phyloP scores from a whole-genome alignment of 2,329 filamentous ascomycete species.

The Phyllosticta citribraziliensis region DNA sequence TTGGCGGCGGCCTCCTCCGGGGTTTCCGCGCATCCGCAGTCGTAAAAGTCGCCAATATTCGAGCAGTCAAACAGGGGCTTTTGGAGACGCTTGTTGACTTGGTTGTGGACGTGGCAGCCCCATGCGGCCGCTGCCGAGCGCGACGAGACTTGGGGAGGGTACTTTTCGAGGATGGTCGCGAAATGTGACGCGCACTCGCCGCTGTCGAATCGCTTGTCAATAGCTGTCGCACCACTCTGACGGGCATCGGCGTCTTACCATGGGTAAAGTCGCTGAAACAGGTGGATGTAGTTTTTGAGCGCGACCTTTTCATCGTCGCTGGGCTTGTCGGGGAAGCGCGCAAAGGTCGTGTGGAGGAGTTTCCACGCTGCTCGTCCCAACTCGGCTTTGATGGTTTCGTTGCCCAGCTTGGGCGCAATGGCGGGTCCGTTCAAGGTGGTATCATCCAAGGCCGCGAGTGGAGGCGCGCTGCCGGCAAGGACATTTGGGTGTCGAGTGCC shows the following conservation, averaged over 20 bases:
- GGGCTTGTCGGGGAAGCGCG: constrained; percentile 54
- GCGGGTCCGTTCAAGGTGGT: constrained; percentile 52
- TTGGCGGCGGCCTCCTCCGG: constrained; percentile 16
- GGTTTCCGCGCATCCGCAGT: constrained; percentile 54
- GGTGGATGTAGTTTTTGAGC: constrained; percentile 50
- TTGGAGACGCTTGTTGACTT: constrained; percentile 52
- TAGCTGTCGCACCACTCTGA: not conserved
- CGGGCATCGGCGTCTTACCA: constrained; percentile 33
- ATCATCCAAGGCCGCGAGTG: not conserved
- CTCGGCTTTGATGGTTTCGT: constrained; percentile 59
- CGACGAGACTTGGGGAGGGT: constrained; percentile 54
- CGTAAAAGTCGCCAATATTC: constrained; percentile 57
- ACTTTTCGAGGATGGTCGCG: constrained; percentile 49
- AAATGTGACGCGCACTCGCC: constrained; percentile 59
- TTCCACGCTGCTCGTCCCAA: constrained; percentile 57
- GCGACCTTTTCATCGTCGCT: constrained; percentile 51
- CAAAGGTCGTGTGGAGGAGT: constrained; percentile 57
- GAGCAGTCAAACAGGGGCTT: constrained; percentile 55
- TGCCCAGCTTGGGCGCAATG: constrained; percentile 73
- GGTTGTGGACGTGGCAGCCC: constrained; percentile 58
- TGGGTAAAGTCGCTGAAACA: constrained; percentile 56
- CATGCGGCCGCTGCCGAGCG: constrained; percentile 53
- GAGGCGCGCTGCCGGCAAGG: constrained; percentile 14
- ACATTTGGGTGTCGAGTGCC: constrained; percentile 8
- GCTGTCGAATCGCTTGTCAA: constrained; percentile 23